Conservation (phyloP, 148 eudicot genomes). For the Diospyros kaki region DNA sequence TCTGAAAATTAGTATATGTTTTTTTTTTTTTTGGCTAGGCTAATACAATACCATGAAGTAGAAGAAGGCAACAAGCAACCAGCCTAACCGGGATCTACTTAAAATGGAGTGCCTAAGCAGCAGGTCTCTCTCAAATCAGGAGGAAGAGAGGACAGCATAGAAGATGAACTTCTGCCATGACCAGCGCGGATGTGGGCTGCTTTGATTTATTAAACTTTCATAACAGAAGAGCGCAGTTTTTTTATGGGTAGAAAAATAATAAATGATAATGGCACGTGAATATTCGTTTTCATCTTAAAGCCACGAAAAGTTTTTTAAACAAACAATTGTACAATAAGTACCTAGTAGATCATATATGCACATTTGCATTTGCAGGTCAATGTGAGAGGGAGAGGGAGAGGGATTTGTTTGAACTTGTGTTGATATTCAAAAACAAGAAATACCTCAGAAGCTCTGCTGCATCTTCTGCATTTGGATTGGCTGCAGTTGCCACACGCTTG, state of each 20-base stretch:
- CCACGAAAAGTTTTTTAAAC: not conserved
- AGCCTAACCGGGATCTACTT: no score
- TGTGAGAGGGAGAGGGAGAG: not conserved
- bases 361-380: not conserved
- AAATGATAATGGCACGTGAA: not conserved
- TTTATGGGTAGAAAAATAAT: not conserved
- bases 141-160: no score
- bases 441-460: conserved; percentile 82
- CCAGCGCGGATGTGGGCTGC: no score
- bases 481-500: conserved; percentile 51
- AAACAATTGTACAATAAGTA: not conserved
- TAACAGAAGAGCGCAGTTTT: not conserved
- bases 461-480: conserved; percentile 56
- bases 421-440: not conserved
- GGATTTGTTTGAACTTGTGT: not conserved
- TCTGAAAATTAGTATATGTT: no score
- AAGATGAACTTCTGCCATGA: no score
- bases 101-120: no score
- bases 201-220: no score
- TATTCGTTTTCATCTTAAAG: not conserved
- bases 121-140: no score
- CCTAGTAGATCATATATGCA: not conserved
- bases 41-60: no score
- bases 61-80: no score
- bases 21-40: no score